Base-by-base conservation (phyloP, 805 yeast species). In the Kazachstania viticola region DNA sequence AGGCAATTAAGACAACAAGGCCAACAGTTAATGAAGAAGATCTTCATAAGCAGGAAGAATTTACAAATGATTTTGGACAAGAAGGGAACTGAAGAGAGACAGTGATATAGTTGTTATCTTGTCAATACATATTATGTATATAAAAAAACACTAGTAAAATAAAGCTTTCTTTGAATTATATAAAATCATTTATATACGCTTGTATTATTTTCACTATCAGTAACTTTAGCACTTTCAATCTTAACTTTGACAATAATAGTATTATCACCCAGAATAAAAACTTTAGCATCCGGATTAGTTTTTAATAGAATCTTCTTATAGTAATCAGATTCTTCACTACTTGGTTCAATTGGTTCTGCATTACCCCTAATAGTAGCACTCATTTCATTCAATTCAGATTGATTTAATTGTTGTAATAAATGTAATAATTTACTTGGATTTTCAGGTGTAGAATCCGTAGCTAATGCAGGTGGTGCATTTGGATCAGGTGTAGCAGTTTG, bases 1-100 rank as follows among this genome's bases (percentile, higher is more conserved):
- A 87, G 58, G 94, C 96, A 2, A 75, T 91, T 35, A 82, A 83
- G 57, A 74, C 78, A 21, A 83, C 94, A 34, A 71, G 96, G 52
- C 98, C 98, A 13, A 91, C 99, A 0, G 97, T 91, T 23, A 91
- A 91, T 50, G 77, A 71, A 28, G 71, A 69, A 9, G 99, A 91
- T 54, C 70, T 91, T 37, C 67, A 64, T 37, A 79, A 78, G 49
- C 96, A 88, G 56, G 73, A 74, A 29, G 80, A 82, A 42, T 91
- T 91, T 52, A 91, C 99, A 0, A 71, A 69, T 27, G 99, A 91
- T 59, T 91, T 91, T 54, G 99, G 98, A 24, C 95, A 88, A 48
- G 98, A 91, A 58, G 99, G 99, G 28, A 84, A 40, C 21, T 39
- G 28, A 28, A 11, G 5, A 19, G n/a, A n/a, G n/a, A n/a, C n/a